A percentile compares a stretch with the other conserved stretches of the same genome.
phyloP scores from a whole-genome alignment of 495 filamentous ascomycete species.

The Darksidea phi region DNA sequence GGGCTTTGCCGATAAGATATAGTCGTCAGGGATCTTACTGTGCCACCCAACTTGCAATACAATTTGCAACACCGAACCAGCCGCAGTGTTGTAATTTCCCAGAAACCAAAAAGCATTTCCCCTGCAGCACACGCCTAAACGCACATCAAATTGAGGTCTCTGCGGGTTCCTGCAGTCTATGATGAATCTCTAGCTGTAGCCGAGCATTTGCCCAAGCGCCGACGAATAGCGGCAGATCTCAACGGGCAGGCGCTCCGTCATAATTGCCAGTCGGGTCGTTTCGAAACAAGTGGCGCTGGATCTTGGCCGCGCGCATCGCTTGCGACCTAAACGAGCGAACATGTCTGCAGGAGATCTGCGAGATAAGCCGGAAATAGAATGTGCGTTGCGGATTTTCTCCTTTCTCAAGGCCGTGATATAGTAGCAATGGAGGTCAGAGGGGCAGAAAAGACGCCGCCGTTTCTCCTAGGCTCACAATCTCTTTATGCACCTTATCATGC shows the following conservation, averaged over 20 bases:
- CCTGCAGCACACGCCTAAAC: background rate
- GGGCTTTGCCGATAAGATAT: background rate
- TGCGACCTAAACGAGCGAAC: background rate
- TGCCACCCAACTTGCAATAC: background rate
- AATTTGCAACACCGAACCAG: background rate
- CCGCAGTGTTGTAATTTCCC: background rate
- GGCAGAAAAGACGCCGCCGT: background rate
- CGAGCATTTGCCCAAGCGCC: background rate
- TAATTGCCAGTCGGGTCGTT: slow-evolving; percentile 8
- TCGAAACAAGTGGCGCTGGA: slow-evolving; percentile 21
- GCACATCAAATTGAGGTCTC: background rate
- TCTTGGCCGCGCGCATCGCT: slow-evolving; percentile 13
- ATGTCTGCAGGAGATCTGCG: slow-evolving; percentile 13
- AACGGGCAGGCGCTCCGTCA: slow-evolving; percentile 3
- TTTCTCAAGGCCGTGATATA: background rate
- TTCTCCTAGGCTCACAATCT: background rate
- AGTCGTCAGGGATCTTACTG: background rate
- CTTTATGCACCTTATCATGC: too few species aligned
- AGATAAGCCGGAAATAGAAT: slow-evolving; percentile 24
- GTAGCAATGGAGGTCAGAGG: background rate
- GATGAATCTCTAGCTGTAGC: background rate
- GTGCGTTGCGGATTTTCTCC: background rate
- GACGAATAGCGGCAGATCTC: slow-evolving; percentile 3
- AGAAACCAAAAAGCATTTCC: background rate
- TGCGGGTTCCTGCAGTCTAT: slow-evolving; percentile 13